These are phyloP conservation scores for Platanthera zijinensis DNA, from an alignment of 106 monocot genomes.

Conservation along the genomic window DNA sequence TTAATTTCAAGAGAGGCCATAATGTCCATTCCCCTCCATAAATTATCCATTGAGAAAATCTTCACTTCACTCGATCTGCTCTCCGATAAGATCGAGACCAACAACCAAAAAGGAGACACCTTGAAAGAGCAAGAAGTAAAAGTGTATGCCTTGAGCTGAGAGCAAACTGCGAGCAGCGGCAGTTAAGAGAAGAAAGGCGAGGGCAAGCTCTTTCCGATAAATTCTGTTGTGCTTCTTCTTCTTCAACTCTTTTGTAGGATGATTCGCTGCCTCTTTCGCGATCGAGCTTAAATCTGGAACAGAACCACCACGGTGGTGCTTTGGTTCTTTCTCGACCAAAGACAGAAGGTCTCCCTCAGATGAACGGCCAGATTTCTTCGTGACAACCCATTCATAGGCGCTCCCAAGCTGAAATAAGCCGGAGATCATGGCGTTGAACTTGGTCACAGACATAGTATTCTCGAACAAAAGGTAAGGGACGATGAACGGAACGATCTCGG, in stretches of 20 bases:
- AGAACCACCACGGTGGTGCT: constrained; percentile 22
- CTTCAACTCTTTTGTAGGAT: constrained; percentile 32
- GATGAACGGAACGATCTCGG: constrained; percentile 83
- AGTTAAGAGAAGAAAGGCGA: constrained; percentile 75
- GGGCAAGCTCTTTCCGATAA: constrained; percentile 77
- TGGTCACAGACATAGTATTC: constrained; percentile 99
- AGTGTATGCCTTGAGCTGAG: constrained; percentile 94
- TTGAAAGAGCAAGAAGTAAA: constrained; percentile 93
- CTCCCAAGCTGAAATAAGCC: constrained; percentile 85
- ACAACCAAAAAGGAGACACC: constrained; percentile 89
- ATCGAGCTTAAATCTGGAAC: constrained; percentile 42
- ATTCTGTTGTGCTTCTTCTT: constrained; percentile 71
- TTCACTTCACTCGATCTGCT: constrained; percentile 64
- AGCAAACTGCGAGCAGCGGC: constrained; percentile 75
- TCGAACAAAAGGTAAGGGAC: constrained; percentile 94
- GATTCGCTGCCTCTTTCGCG: constrained; percentile 27
- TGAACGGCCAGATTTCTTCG: constrained; percentile 90
- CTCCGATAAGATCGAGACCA: constrained; percentile 87
- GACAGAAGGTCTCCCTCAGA: constrained; percentile 79
- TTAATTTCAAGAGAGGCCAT: not conserved
- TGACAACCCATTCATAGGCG: constrained; percentile 93
- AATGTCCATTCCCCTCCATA: not conserved
- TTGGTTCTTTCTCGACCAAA: constrained; percentile 40
- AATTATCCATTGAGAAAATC: not conserved
- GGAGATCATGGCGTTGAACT: constrained; percentile 96